Base-by-base conservation (phyloP, 352 stramenopile genomes). In the Pythium folliculosum region DNA sequence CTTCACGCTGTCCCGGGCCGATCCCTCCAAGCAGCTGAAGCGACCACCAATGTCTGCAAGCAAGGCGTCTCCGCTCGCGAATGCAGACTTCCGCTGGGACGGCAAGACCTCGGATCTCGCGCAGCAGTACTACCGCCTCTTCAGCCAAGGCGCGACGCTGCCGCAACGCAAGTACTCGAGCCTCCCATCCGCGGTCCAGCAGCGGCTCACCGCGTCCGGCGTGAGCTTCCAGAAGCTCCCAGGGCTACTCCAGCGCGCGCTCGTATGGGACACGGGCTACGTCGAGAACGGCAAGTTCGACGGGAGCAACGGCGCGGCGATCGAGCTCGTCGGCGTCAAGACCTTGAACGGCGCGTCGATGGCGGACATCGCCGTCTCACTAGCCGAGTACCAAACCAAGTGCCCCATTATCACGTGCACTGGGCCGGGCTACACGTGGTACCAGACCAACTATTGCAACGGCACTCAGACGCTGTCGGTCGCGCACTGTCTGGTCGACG, bases 241-340 rank as follows among this genome's bases (percentile, higher is more conserved):
- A 5, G 53, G 40, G 21, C 58, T 73, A 17, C 60, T 78, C 9
- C 75, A 79, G 49, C 69, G 62, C 9, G 65, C 75, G 16, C 30
- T 79, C 19, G 45, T 80, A 10, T 80, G 75, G 75, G 70, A 80
- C 56, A 61, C 70, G n/a, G 72, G 75, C 16, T 82, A 70, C 35
- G 67, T 67, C 27, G 38, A 73, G 27, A 59, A 63, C 17, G 23
- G 7, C 50, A 40, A 47, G 40, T 47, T 16, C 25, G 50, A 21
- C 17, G 40, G 40, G 40, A 47, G 40, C 12, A 47, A 47, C 40
- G 14, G 40, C 17, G 40, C 4, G 13, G 17, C 40, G 40, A n/a
- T 47, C 14, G 30, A 32, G 6, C 50, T 57, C 13, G 30, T 57
- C 10, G 17, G 30, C 12, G 16, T 57, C 50, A 38, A 40, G 23